Evolutionary conservation across 257 asterid species (phyloP), one percentile per base, ranked within the genome.

Genomic region (Henckelia pumila): DNA sequence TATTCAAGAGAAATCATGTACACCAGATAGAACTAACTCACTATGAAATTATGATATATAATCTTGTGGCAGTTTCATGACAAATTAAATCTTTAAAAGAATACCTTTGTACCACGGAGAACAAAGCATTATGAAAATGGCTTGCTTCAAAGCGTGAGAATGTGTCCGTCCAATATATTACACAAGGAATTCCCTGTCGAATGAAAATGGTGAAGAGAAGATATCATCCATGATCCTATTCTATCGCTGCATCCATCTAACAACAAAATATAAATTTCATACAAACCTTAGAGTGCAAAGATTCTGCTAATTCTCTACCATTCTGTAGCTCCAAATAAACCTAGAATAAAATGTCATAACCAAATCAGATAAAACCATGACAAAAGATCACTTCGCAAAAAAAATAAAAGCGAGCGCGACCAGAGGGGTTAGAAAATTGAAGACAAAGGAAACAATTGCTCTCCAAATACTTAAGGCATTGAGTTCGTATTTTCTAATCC

Each of bases 271-370:
- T 55, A 59, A 4, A 44, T 53, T 22, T 53, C 30, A 26, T 53
- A 56, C 76, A 77, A 69, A 91, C 99, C 99, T 85, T 91, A 61
- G 93, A 81, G 68, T 83, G 88, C 78, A 94, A 93, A 68, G 95
- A 80, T 74, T 91, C 88, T 37, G 96, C 99, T 74, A 91, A 75
- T 74, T 26, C 72, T 79, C 80, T 91, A 14, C 99, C 98, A 83
- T 88, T 71, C 57, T 91, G 86, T 67, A 86, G 64, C 88, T 94
- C 99, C 88, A 94, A 73, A 82, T 91, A 94, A 59, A 91, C 99
- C 99, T 94, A 75, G 84, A 80, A 23, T 33, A 73, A 70, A 69
- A 75, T 71, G 71, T 61, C 44, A 62, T 67, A 8, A 40, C 65
- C 60, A 63, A 47, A 52, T 70, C 61, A 79, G 70, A 72, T 56